These are phyloP conservation scores for Atractiella rhizophila DNA, from an alignment of 768 basidiomycete species.

Conservation along the genomic window DNA sequence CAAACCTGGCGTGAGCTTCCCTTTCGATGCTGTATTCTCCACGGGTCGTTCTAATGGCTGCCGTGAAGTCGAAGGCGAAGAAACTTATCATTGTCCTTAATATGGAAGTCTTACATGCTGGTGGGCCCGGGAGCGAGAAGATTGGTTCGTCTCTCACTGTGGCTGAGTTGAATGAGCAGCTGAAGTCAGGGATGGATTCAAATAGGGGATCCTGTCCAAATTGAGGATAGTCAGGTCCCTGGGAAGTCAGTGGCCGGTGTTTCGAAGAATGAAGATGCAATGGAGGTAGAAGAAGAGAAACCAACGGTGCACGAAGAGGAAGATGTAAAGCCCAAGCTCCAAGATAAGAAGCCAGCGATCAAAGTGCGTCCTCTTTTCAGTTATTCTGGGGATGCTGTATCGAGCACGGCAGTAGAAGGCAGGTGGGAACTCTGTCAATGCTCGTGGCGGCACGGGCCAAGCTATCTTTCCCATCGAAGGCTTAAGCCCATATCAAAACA, in stretches of 20 bases:
- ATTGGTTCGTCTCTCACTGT: no score
- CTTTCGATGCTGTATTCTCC: background rate
- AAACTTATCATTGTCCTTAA: background rate
- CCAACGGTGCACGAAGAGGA: conserved; percentile 9
- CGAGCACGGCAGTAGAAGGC: background rate
- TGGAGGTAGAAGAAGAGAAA: conserved; percentile 6
- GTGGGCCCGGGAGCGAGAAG: no score
- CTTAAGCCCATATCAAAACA: conserved; percentile 87
- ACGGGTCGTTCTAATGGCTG: background rate
- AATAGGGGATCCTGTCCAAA: no score
- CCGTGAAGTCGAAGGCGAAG: background rate
- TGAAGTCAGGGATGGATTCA: no score
- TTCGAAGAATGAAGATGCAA: no score
- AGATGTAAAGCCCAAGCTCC: conserved; percentile 1
- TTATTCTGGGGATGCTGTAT: no score
- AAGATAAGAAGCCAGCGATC: conserved; percentile 17
- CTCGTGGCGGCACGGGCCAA: conserved; percentile 1
- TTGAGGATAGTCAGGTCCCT: no score
- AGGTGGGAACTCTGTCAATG: no score
- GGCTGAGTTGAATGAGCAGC: no score
- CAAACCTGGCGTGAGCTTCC: conserved; percentile 48
- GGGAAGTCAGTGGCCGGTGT: no score
- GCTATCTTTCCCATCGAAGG: conserved; percentile 66
- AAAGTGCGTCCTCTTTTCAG: no score
- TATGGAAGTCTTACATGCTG: background rate